Conservation (phyloP, 768 basidiomycete species). For the Nevesoporus exiguus region DNA sequence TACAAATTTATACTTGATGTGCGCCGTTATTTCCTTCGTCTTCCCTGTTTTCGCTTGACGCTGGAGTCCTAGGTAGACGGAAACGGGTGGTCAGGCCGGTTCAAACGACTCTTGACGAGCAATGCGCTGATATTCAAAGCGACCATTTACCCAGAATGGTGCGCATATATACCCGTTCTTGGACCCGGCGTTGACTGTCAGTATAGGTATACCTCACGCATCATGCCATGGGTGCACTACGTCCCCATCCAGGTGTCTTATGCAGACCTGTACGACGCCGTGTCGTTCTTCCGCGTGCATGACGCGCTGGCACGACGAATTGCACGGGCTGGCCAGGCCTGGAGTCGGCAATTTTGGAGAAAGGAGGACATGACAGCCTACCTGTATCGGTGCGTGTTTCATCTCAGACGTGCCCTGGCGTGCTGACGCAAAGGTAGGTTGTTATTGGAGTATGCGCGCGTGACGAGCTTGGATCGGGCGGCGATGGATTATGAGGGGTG, state of each 20-base stretch:
- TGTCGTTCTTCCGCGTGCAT: slow-evolving; percentile 71
- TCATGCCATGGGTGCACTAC: slow-evolving; percentile 72
- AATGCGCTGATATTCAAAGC: slow-evolving; percentile 66
- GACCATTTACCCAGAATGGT: slow-evolving; percentile 77
- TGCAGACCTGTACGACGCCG: slow-evolving; percentile 64
- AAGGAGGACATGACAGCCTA: slow-evolving; percentile 59
- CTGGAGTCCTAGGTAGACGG: slow-evolving; percentile 46
- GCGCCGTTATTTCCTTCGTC: slow-evolving; percentile 17
- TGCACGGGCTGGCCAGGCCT: slow-evolving; percentile 51
- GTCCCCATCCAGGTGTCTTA: slow-evolving; percentile 65
- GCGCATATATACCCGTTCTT: not conserved
- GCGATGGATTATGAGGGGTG: slow-evolving; percentile 36
- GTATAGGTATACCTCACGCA: slow-evolving; percentile 52
- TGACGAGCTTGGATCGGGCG: slow-evolving; percentile 45
- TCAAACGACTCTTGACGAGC: slow-evolving; percentile 59
- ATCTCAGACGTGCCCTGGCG: no score
- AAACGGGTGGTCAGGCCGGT: slow-evolving; percentile 69
- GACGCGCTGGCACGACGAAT: slow-evolving; percentile 58
- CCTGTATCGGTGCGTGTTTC: slow-evolving; percentile 45
- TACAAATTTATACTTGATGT: slow-evolving; percentile 64
- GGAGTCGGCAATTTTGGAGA: slow-evolving; percentile 59
- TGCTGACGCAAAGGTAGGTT: slow-evolving; percentile 32
- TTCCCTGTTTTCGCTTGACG: not conserved
- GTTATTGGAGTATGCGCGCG: slow-evolving; percentile 51
- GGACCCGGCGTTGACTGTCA: not conserved